Conservation (phyloP, 345 rosid genomes). For the Balakata baccata region DNA sequence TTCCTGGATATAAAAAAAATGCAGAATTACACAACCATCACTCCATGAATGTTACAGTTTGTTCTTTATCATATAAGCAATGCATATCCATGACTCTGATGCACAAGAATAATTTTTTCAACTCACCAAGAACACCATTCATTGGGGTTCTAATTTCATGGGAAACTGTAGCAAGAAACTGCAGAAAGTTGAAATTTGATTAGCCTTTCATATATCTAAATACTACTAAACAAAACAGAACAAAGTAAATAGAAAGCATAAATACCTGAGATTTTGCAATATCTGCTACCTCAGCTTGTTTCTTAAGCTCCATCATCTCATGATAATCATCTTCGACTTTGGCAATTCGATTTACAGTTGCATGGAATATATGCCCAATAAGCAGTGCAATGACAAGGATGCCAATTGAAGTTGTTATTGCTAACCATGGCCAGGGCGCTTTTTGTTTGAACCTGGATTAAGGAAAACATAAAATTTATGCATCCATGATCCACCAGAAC, state of each 20-base stretch:
- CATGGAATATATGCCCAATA: conserved; percentile 68
- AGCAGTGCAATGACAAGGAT: conserved; percentile 79
- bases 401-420: conserved; percentile 57
- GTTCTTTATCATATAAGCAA: background rate
- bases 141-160: conserved; percentile 98
- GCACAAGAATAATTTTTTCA: conserved; percentile 10
- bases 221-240: conserved; percentile 4
- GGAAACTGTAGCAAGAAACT: conserved; percentile 99
- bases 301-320: conserved; percentile 70
- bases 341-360: conserved; percentile 72
- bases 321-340: conserved; percentile 85
- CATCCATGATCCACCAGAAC: conserved; percentile 5
- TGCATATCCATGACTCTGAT: background rate
- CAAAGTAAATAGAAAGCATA: conserved; percentile 14
- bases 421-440: conserved; percentile 75
- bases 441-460: conserved; percentile 72
- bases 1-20: conserved; percentile 49
- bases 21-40: conserved; percentile 8
- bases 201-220: conserved; percentile 6
- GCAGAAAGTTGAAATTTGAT: conserved; percentile 27
- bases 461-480: conserved; percentile 13
- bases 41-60: conserved; percentile 4
- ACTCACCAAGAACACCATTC: conserved; percentile 97
- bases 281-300: conserved; percentile 90
- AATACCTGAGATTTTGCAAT: conserved; percentile 92